Conservation (phyloP, 192 early-diverging fungal species). For the Martensiomyces pterosporus region DNA sequence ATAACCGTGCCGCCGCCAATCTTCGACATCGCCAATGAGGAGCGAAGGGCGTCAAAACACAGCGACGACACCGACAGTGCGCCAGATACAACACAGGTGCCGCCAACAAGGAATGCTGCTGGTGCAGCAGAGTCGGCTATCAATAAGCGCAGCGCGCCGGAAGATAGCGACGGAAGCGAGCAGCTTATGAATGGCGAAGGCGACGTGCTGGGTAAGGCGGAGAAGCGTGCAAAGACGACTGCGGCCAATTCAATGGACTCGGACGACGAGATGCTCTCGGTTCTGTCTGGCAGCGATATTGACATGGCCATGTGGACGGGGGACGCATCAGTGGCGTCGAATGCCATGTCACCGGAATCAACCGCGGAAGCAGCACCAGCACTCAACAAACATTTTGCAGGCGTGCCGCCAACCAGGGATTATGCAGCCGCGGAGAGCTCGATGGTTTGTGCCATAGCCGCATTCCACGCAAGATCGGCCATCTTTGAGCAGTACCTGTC, state of each 20-base stretch:
- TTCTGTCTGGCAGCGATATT: conserved; percentile 39
- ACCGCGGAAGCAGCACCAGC: neutral
- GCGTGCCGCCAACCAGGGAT: neutral
- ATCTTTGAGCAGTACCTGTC: conserved; percentile 74
- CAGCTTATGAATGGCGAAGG: conserved; percentile 3
- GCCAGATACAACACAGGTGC: too few species aligned
- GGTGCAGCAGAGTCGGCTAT: too few species aligned
- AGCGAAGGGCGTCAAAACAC: conserved; percentile 2
- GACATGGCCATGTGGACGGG: conserved; percentile 37
- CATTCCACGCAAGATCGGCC: conserved; percentile 66
- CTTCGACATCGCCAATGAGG: conserved; percentile 14
- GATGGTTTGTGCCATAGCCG: conserved; percentile 47
- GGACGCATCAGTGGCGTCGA: conserved; percentile 17
- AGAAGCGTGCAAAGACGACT: conserved; percentile 20
- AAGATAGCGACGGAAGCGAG: conserved; percentile 7
- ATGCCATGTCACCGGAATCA: conserved; percentile 21
- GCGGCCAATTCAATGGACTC: conserved; percentile 7
- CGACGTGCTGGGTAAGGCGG: too few species aligned
- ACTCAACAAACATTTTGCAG: neutral
- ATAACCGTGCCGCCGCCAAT: conserved; percentile 24
- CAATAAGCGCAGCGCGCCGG: conserved; percentile 18
- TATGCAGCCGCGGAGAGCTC: conserved; percentile 26
- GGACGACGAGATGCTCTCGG: conserved; percentile 42
- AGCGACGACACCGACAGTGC: neutral
- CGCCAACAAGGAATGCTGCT: too few species aligned